Percentiles rank a stretch among this genome's conserved stretches.
Conservation (phyloP, 2,329 filamentous ascomycete genomes). For the Aspergillus japonicus region DNA sequence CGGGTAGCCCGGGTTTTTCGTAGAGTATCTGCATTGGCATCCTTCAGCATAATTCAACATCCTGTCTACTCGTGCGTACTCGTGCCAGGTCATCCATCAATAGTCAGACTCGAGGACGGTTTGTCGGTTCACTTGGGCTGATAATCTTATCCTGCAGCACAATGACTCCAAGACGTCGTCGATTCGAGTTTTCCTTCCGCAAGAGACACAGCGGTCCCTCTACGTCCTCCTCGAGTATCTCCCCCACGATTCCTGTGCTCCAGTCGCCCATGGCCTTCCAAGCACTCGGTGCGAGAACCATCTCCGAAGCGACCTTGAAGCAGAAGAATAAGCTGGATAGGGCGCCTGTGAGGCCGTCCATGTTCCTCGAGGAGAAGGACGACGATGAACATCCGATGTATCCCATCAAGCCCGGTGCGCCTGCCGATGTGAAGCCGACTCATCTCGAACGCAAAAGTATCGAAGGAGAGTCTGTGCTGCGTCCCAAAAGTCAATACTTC, state of each 20-base stretch:
- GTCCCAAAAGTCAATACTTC: conserved; percentile 41
- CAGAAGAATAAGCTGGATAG: conserved; percentile 21
- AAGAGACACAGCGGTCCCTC: conserved; percentile 20
- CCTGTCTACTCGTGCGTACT: too few relatives aligned
- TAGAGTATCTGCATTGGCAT: background rate
- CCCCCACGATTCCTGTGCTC: conserved; percentile 20
- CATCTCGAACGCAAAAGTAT: conserved; percentile 15
- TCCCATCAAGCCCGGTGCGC: conserved; percentile 13
- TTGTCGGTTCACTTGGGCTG: background rate
- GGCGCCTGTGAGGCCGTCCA: conserved; percentile 19
- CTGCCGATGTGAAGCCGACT: conserved; percentile 16
- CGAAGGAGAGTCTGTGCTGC: conserved; percentile 26
- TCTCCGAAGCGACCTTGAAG: conserved; percentile 21
- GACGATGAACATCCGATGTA: conserved; percentile 24
- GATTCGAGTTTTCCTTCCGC: conserved; percentile 19
- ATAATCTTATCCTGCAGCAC: background rate
- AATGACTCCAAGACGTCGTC: conserved; percentile 16
- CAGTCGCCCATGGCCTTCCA: conserved; percentile 23
- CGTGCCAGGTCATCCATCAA: background rate
- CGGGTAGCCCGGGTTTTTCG: background rate
- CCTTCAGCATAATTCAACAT: background rate
- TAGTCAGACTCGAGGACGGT: background rate
- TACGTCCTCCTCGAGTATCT: conserved; percentile 19
- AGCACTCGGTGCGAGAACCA: conserved; percentile 12
- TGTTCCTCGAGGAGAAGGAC: conserved; percentile 27